Evolutionary conservation across 345 rosid species (phyloP).

Genomic region (Salix suchowensis): DNA sequence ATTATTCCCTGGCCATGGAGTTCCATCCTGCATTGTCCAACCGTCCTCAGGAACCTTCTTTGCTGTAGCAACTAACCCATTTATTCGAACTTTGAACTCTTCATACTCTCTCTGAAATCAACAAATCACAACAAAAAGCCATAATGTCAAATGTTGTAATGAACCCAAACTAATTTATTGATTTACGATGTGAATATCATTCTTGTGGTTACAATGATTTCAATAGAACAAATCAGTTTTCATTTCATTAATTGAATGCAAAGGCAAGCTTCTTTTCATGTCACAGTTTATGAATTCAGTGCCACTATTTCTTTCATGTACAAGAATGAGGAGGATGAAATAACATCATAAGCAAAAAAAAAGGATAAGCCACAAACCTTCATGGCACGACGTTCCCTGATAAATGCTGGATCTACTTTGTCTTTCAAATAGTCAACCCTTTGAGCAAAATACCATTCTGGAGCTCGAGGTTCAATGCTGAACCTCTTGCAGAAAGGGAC

Average conservation of each 20-base stretch:
- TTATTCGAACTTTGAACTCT: slow-evolving; percentile 76
- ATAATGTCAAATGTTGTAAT: slow-evolving; percentile 1
- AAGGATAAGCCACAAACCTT: slow-evolving; percentile 46
- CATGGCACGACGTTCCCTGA: slow-evolving; percentile 79
- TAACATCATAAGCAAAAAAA: background rate
- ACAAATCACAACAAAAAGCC: slow-evolving; percentile 4
- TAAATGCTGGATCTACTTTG: slow-evolving; percentile 62
- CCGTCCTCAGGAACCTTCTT: slow-evolving; percentile 94
- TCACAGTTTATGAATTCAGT: background rate
- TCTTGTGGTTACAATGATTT: background rate
- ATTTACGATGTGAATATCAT: background rate
- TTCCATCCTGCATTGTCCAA: slow-evolving; percentile 96
- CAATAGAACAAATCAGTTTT: background rate
- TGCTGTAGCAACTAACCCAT: slow-evolving; percentile 70
- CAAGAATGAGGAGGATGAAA: background rate
- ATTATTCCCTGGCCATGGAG: slow-evolving; percentile 90
- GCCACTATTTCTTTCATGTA: background rate
- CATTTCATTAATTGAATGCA: background rate
- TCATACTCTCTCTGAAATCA: slow-evolving; percentile 71
- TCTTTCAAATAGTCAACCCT: slow-evolving; percentile 74
- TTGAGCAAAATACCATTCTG: slow-evolving; percentile 80
- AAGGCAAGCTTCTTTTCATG: background rate
- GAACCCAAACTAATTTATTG: background rate
- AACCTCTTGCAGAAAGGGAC: slow-evolving; percentile 86
- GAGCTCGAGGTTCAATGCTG: slow-evolving; percentile 83